phyloP scores from a whole-genome alignment of 2,329 filamentous ascomycete genomes.

The Thielaviopsis musarum region DNA sequence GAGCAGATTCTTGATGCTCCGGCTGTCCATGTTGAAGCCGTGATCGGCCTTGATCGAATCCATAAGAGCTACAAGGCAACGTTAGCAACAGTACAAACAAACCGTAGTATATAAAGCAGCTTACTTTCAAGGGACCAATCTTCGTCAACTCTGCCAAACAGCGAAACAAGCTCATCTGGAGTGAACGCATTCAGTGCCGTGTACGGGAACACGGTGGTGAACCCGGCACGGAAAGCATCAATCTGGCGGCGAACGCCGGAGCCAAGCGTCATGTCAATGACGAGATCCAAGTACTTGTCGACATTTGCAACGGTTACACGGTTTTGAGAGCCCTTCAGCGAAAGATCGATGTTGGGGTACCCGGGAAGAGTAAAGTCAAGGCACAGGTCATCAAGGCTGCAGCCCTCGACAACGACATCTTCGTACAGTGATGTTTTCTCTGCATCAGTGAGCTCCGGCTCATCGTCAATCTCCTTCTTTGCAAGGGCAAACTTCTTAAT shows the following conservation, averaged over 20 bases:
- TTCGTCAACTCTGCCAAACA: slow-evolving; percentile 85
- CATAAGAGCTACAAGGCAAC: slow-evolving; percentile 52
- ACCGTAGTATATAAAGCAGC: slow-evolving; percentile 20
- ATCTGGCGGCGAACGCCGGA: slow-evolving; percentile 75
- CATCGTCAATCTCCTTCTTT: slow-evolving; percentile 68
- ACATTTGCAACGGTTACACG: slow-evolving; percentile 82
- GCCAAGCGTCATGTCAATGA: slow-evolving; percentile 84
- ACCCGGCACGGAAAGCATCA: slow-evolving; percentile 78
- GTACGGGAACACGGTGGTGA: slow-evolving; percentile 93
- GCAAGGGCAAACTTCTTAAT: slow-evolving; percentile 74
- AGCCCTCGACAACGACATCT: slow-evolving; percentile 57
- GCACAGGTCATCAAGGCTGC: slow-evolving; percentile 68
- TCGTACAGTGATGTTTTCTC: slow-evolving; percentile 57
- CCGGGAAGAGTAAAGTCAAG: slow-evolving; percentile 92
- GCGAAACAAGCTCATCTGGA: slow-evolving; percentile 80
- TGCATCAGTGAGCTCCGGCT: slow-evolving; percentile 43
- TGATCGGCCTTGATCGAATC: slow-evolving; percentile 98
- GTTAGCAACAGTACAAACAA: slow-evolving; percentile 13
- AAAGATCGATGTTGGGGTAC: slow-evolving; percentile 70
- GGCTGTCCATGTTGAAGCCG: slow-evolving; percentile 96
- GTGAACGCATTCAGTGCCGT: slow-evolving; percentile 85
- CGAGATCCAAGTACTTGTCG: slow-evolving; percentile 70
- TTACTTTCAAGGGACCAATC: slow-evolving; percentile 96
- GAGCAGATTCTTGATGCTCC: slow-evolving; percentile 80
- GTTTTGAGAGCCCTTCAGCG: slow-evolving; percentile 55